Base-by-base conservation (phyloP, 2,329 filamentous ascomycete species). In the Penicillium sp. region DNA sequence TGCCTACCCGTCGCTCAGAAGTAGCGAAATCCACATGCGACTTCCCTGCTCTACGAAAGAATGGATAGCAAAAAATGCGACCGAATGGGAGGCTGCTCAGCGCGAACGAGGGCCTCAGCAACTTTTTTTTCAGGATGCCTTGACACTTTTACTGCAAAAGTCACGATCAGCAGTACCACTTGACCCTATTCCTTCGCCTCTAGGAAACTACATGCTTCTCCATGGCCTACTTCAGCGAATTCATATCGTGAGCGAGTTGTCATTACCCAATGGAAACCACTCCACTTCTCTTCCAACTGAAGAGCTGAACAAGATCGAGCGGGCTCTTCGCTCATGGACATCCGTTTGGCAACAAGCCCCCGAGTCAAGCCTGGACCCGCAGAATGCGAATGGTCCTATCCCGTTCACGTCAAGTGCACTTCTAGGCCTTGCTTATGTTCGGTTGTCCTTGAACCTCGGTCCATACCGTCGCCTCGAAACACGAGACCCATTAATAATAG, bases 191-290 rank as follows among this genome's bases (percentile, higher is more conserved):
- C 70, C 71, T 9, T 62, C 73, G 8, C 84, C 85, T 0, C 73
- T 89, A 7, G 88, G 87, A 1, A 88, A 88, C 64, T 90, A 91
- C 62, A 82, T 90, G 8, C 77, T 91, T 33, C 87, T 91, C 3
- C 87, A 90, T 65, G 87, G 87, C 3, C 71, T 91, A 24, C 82
- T 90, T 11, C 88, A 91, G 65, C 87, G 90, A 59, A 87, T 91
- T 16, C 70, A 72, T 31, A 65, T 73, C 9, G 69, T 72, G 16
- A 71, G 68, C 53, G 70, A 73, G 49, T 57, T 73, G 16, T 71
- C 68, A 10, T 59, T 73, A 21, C 68, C 70, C 11, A 70, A 68
- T 13, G 67, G 69, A 4, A 67, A 68, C 27, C 67, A 71, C n/a
- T 64, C 68, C 6, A 61, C 65, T n/a, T 63, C 62, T 4, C 61